Percentiles rank a stretch among this genome's conserved stretches.
Evolutionary conservation across 1,284 basidiomycete genomes (phyloP).

Genomic region (Takashimella koratensis): DNA sequence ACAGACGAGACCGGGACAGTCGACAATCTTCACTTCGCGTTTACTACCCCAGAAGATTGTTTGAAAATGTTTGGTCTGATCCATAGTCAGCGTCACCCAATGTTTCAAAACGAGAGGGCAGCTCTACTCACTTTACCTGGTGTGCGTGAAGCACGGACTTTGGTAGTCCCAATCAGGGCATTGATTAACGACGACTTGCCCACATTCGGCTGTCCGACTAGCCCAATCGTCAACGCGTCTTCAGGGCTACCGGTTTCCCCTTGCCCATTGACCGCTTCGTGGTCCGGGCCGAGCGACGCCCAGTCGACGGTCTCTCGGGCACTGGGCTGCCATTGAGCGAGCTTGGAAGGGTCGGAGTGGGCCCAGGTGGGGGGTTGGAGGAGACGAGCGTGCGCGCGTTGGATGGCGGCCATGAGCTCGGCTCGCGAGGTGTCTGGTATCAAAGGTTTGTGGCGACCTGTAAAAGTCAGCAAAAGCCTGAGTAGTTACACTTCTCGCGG

Average conservation of each 20-base stretch:
- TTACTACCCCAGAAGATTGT: constrained; percentile 74
- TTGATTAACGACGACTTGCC: constrained; percentile 89
- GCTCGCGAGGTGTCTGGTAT: constrained; percentile 56
- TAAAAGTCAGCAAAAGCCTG: too few relatives aligned
- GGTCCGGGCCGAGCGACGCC: constrained; percentile 51
- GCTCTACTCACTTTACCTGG: constrained; percentile 65
- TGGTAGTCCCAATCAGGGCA: constrained; percentile 75
- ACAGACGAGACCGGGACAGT: constrained; percentile 81
- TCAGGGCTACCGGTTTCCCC: not conserved
- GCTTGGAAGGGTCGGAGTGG: constrained; percentile 54
- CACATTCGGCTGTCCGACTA: constrained; percentile 92
- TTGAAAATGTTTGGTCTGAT: constrained; percentile 86
- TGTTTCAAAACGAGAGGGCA: not conserved
- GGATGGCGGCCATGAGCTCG: constrained; percentile 64
- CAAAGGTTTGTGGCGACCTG: constrained; percentile 57
- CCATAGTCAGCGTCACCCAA: constrained; percentile 2
- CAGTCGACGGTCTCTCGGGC: constrained; percentile 68
- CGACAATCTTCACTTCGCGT: constrained; percentile 70
- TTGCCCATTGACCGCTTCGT: not conserved
- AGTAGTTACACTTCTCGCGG: too few relatives aligned
- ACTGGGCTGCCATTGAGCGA: constrained; percentile 63
- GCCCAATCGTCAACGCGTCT: constrained; percentile 70
- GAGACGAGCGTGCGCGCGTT: constrained; percentile 64
- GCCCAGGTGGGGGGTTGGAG: constrained; percentile 65
- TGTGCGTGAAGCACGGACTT: constrained; percentile 79